These are phyloP conservation scores for Globisporangium abappressorium DNA, from an alignment of 352 stramenopile genomes.

Conservation along the genomic window DNA sequence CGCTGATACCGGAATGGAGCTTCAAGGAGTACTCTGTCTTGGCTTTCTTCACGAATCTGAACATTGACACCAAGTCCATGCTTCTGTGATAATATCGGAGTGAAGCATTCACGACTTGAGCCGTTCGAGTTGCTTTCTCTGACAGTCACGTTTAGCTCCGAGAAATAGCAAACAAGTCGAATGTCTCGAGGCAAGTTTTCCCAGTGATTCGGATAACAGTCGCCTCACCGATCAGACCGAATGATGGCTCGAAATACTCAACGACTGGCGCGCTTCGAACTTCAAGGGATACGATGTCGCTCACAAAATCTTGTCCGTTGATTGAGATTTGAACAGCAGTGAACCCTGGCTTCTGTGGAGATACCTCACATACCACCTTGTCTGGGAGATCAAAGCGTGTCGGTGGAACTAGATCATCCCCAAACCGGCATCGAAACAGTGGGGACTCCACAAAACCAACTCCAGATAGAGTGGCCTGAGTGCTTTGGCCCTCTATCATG, in stretches of 20 bases:
- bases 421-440: slow-evolving; percentile 14
- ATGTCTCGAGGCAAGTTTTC: slow-evolving; percentile 26
- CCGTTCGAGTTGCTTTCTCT: not conserved
- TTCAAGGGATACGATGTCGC: slow-evolving; percentile 8
- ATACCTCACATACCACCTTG: slow-evolving; percentile 2
- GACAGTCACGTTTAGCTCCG: slow-evolving; percentile 7
- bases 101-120: not conserved
- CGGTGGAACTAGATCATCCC: not conserved
- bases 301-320: slow-evolving; percentile 41
- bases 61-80: slow-evolving; percentile 8
- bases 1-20: slow-evolving; percentile 25
- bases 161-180: slow-evolving; percentile 24
- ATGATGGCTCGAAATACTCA: slow-evolving; percentile 21
- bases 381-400: not conserved
- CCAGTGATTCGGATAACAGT: slow-evolving; percentile 22
- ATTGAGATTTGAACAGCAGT: slow-evolving; percentile 23
- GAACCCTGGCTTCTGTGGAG: slow-evolving; percentile 6
- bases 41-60: slow-evolving; percentile 26
- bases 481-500: slow-evolving; percentile 1
- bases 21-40: slow-evolving; percentile 22
- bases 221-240: slow-evolving; percentile 16
- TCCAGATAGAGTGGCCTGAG: not conserved
- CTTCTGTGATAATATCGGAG: not conserved
- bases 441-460: slow-evolving; percentile 13
- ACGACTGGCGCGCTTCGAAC: slow-evolving; percentile 21